Conservation (phyloP, 352 stramenopile species). For the Phytophthora ohioensis region DNA sequence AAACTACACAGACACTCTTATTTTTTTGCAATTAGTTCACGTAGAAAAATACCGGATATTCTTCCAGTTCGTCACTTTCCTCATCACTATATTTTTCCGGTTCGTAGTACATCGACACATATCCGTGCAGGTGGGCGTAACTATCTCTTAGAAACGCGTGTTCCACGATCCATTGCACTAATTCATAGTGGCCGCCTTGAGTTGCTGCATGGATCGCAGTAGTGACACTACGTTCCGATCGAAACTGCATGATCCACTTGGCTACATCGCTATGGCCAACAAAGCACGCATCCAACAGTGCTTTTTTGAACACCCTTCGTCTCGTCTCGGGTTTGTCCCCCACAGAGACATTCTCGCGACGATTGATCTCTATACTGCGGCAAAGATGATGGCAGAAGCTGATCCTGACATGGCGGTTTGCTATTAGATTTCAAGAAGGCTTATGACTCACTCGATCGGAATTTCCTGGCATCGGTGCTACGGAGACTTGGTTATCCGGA, state of each 20-base stretch:
- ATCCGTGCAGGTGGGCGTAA: not conserved
- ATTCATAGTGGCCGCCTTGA: slow-evolving; percentile 18
- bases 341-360: too few species aligned
- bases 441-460: slow-evolving; percentile 9
- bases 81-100: slow-evolving; percentile 7
- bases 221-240: slow-evolving; percentile 37
- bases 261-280: slow-evolving; percentile 47
- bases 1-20: too few species aligned
- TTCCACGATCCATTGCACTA: slow-evolving; percentile 34
- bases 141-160: slow-evolving; percentile 34
- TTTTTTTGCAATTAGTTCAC: too few species aligned
- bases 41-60: slow-evolving; percentile 8
- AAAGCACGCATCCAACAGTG: slow-evolving; percentile 52
- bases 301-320: slow-evolving; percentile 48
- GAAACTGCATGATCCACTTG: slow-evolving; percentile 57
- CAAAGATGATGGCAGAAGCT: too few species aligned
- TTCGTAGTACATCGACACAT: not conserved
- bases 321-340: too few species aligned
- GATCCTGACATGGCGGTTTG: too few species aligned
- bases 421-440: slow-evolving; percentile 11
- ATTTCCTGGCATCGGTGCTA: not conserved
- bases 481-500: not conserved
- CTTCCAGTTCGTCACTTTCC: not conserved
- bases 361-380: too few species aligned
- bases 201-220: slow-evolving; percentile 41